Percentiles rank a stretch among this genome's conserved stretches.
Conservation (phyloP, 164 flowering plant genomes). For the Liriodendron chinense region DNA sequence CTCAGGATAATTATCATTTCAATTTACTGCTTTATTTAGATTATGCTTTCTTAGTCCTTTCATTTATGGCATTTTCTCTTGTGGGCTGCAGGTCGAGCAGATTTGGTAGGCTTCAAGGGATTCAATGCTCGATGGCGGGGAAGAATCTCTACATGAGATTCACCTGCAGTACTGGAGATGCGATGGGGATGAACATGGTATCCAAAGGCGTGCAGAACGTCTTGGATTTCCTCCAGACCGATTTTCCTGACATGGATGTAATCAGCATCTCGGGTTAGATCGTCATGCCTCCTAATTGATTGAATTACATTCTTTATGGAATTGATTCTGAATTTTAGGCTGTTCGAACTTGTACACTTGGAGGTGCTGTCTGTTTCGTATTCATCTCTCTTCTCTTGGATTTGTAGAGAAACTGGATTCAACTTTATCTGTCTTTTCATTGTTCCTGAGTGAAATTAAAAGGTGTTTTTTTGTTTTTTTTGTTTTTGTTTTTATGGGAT, state of each 20-base stretch:
- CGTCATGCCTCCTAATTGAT: not conserved
- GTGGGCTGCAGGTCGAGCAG: constrained; percentile 63
- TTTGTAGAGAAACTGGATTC: no score
- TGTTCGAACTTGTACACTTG: no score
- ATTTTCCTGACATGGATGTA: constrained; percentile 84
- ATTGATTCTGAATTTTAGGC: not conserved
- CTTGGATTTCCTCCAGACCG: constrained; percentile 62
- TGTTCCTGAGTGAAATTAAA: no score
- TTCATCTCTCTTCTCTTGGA: no score
- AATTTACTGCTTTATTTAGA: not conserved
- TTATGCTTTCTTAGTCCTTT: not conserved
- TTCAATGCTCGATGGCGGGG: constrained; percentile 72
- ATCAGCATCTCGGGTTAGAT: constrained; percentile 70
- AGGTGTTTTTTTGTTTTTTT: no score
- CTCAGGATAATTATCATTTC: not conserved
- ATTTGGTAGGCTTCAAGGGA: constrained; percentile 68
- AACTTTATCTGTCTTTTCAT: no score
- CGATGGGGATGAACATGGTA: constrained; percentile 98
- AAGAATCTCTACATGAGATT: constrained; percentile 71
- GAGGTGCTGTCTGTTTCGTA: no score
- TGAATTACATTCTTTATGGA: not conserved
- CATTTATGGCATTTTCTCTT: not conserved
- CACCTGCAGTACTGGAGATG: constrained; percentile 84
- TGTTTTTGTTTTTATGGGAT: no score
- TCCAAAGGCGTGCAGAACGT: constrained; percentile 94